Evolutionary conservation across 352 stramenopile genomes (phyloP).

Genomic region (Thalassiosira hispida): DNA sequence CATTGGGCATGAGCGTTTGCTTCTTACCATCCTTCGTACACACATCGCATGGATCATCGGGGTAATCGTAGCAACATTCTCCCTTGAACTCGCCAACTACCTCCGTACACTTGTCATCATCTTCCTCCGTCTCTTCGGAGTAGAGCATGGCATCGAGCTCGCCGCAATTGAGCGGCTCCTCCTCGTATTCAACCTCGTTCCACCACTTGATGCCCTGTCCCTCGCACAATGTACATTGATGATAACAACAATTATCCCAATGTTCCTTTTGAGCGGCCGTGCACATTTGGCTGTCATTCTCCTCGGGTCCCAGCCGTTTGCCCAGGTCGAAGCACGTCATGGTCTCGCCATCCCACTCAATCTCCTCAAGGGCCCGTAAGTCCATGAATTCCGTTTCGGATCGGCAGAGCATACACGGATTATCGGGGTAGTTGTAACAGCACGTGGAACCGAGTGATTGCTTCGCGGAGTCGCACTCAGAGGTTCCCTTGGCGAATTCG

Average conservation of each 20-base stretch:
- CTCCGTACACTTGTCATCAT: conserved; percentile 45
- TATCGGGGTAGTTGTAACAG: conserved; percentile 60
- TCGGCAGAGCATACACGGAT: conserved; percentile 66
- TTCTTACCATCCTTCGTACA: conserved; percentile 52
- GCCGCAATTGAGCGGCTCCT: conserved; percentile 54
- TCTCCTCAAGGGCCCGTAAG: conserved; percentile 45
- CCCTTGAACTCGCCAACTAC: conserved; percentile 26
- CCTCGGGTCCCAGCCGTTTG: conserved; percentile 54
- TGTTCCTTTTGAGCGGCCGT: conserved; percentile 43
- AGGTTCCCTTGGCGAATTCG: conserved; percentile 45
- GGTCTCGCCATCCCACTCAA: conserved; percentile 47
- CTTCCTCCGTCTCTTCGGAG: conserved; percentile 45
- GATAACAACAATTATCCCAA: conserved; percentile 58
- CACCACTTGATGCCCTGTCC: conserved; percentile 64
- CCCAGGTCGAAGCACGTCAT: conserved; percentile 61
- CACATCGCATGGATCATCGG: conserved; percentile 54
- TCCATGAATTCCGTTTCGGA: conserved; percentile 67
- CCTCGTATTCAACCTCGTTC: conserved; percentile 57
- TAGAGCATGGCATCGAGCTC: conserved; percentile 57
- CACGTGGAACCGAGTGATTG: conserved; percentile 39
- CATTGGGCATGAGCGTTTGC: conserved; percentile 55
- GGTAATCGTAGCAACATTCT: conserved; percentile 62
- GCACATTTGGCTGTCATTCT: conserved; percentile 48
- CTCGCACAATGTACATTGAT: conserved; percentile 65
- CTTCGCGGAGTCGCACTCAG: conserved; percentile 60